A percentile compares a stretch with the other conserved stretches of the same genome.
Evolutionary conservation across 2,329 filamentous ascomycete species (phyloP).

Genomic region (Sordariomycetes sp.): DNA sequence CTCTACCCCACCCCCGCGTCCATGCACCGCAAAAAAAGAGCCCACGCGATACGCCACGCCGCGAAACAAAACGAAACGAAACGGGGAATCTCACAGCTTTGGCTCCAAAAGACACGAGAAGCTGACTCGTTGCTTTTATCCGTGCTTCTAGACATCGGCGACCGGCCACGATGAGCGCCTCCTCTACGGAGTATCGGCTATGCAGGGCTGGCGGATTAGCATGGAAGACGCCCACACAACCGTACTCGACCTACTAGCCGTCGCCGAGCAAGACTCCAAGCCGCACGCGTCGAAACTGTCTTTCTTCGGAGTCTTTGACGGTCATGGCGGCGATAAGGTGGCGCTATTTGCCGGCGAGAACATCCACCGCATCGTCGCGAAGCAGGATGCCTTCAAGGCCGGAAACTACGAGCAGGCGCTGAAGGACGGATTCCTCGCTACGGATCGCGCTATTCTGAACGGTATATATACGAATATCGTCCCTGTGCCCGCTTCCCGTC

Average conservation of each 20-base stretch:
- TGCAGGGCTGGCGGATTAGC: conserved; percentile 99
- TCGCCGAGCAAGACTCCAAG: conserved; percentile 30
- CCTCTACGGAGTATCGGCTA: conserved; percentile 89
- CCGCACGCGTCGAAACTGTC: conserved; percentile 66
- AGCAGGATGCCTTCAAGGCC: conserved; percentile 86
- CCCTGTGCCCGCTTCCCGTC: neutral
- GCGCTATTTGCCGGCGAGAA: conserved; percentile 87
- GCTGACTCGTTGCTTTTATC: neutral
- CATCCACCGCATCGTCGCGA: conserved; percentile 86
- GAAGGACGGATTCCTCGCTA: conserved; percentile 94
- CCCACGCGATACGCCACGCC: neutral
- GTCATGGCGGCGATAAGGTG: conserved; percentile 94
- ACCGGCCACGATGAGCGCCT: conserved; percentile 88
- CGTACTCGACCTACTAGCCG: conserved; percentile 69
- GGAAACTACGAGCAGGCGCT: conserved; percentile 91
- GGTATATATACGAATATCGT: conserved; percentile 44
- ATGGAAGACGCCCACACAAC: conserved; percentile 97
- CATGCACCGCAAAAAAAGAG: conserved; percentile 1
- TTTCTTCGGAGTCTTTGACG: conserved; percentile 97
- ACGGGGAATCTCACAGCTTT: neutral
- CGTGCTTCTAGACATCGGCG: conserved; percentile 61
- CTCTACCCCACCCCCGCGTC: neutral
- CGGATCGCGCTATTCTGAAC: conserved; percentile 88
- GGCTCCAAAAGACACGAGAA: neutral
- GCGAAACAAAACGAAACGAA: neutral